Base-by-base conservation (phyloP, 768 basidiomycete species). In the Lactarius deliciosus region DNA sequence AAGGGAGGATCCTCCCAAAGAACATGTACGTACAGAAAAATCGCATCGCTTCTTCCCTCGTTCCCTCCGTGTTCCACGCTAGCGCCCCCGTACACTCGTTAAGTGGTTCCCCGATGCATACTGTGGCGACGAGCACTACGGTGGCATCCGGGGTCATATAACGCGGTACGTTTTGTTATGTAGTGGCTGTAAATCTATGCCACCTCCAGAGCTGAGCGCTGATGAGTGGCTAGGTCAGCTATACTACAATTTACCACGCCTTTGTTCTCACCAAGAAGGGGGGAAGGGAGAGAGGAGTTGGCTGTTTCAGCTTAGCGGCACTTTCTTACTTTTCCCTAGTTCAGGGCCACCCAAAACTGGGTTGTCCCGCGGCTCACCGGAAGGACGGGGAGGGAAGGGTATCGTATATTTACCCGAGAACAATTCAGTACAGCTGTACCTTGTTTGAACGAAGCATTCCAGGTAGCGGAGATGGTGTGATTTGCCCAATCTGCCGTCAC, bases 51-150 rank as follows among this genome's bases (percentile, higher is more conserved):
- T 38, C 38, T 5, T 40, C 38, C 38, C 38, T 40, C 38, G 38
- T 40, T 40, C 38, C 2, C 38, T 40, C 16, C 36, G 25, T 25
- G 38, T 9, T 22, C 25, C n/a, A 36, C 2, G 32, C 20, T 53
- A 22, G 9, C 50, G 38, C 57, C 57, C 53, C 1, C 18, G 57
- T n/a, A 25, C 57, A 13, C 10, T 40, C 15, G 22, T 32, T 6
- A 3, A 90, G 89, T 91, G 90, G 90, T 89, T 92, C 80, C 87
- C 90, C 1, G 80, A 85, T 81, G 83, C 82, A 64, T 92, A 90
- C 72, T 87, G 86, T 69, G 86, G 84, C 0, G 78, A 83, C 65
- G 77, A 81, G 47, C 70, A 77, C 47, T 68, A 76, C 28, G 86
- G 85, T 18, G 89, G 89, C 1, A 83, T 85, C 45, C 83, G 87